A percentile compares a stretch with the other conserved stretches of the same genome.
These are phyloP conservation scores for Sarocladiaceae sp. DNA, from an alignment of 2,329 filamentous ascomycete genomes.

Conservation along the genomic window DNA sequence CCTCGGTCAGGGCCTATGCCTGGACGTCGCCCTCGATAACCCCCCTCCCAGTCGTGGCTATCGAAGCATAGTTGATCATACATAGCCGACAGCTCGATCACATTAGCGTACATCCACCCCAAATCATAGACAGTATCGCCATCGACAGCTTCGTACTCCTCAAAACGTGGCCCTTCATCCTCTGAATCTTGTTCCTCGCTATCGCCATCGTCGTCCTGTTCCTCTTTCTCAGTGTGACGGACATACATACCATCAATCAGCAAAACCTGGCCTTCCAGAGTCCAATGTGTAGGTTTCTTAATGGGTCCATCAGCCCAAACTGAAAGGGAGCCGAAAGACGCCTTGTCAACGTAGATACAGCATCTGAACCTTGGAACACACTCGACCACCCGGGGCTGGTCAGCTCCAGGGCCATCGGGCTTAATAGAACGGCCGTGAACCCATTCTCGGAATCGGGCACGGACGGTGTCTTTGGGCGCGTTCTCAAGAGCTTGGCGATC, in stretches of 20 bases:
- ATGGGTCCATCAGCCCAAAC: neutral
- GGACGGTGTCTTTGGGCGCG: neutral
- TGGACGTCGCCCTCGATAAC: neutral
- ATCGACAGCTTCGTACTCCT: neutral
- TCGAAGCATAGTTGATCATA: neutral
- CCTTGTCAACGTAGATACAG: neutral
- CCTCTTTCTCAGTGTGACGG: neutral
- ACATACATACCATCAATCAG: neutral
- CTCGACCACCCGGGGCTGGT: neutral
- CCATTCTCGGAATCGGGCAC: neutral
- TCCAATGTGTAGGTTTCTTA: neutral
- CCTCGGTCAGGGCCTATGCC: neutral
- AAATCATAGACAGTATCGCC: neutral
- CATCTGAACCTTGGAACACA: neutral
- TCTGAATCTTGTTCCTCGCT: neutral
- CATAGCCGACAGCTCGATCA: neutral
- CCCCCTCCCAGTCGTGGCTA: neutral
- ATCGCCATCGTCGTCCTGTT: neutral
- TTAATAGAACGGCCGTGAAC: neutral
- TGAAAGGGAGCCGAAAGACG: neutral
- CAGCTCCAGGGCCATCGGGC: neutral
- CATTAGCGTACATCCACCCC: neutral
- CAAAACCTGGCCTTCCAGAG: neutral
- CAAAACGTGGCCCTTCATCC: neutral
- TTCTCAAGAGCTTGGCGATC: neutral